A percentile compares a stretch with the other conserved stretches of the same genome.
phyloP scores from a whole-genome alignment of 208 protist genomes.

The Crithidia bombi region DNA sequence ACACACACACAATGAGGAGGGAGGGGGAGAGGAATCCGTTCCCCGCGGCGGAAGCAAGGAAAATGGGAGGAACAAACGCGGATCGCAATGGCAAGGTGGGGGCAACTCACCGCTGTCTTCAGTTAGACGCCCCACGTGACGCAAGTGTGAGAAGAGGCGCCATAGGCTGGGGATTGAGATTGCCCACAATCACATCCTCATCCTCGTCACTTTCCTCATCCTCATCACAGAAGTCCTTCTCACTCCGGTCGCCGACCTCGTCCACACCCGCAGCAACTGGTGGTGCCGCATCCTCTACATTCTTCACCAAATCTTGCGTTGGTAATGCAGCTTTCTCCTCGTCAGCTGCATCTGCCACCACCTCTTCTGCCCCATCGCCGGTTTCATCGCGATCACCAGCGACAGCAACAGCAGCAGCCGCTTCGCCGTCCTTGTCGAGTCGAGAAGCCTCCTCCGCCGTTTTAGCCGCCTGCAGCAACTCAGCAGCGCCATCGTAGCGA shows the following conservation, averaged over 20 bases:
- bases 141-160: constrained; percentile 6
- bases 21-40: too few species aligned
- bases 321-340: background rate
- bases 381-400: background rate
- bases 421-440: background rate
- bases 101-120: too few species aligned
- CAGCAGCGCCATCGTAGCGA: constrained; percentile 34
- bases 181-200: constrained; percentile 47
- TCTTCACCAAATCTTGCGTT: too few species aligned
- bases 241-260: background rate
- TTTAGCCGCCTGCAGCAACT: constrained; percentile 33
- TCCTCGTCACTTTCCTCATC: constrained; percentile 45
- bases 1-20: too few species aligned
- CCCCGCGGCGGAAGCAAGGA: too few species aligned
- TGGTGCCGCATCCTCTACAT: too few species aligned
- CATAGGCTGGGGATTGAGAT: constrained; percentile 28
- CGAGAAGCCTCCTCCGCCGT: constrained; percentile 11
- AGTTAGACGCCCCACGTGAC: too few species aligned
- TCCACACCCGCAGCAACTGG: background rate
- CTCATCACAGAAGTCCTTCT: constrained; percentile 2
- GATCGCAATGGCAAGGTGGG: too few species aligned
- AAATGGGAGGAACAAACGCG: background rate
- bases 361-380: background rate
- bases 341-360: background rate
- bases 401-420: background rate